Conservation (phyloP, 1,284 basidiomycete species). For the Ganoderma lingzhi region DNA sequence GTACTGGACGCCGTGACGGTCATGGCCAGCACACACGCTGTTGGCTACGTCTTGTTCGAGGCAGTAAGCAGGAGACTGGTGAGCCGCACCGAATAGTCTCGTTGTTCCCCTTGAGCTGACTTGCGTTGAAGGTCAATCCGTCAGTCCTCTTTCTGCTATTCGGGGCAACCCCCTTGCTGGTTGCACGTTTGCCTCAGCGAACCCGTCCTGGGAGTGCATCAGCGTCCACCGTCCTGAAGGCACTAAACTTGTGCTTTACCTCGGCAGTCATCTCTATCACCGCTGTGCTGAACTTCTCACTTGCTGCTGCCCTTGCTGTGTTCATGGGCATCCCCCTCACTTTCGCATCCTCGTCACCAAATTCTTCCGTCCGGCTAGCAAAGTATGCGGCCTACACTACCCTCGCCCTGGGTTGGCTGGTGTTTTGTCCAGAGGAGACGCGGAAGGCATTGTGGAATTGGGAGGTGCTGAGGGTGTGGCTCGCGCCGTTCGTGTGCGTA, state of each 20-base stretch:
- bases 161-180: slow-evolving; percentile 35
- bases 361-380: slow-evolving; percentile 39
- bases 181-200: slow-evolving; percentile 28
- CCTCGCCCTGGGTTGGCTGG: slow-evolving; percentile 67
- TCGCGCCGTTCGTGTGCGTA: slow-evolving; percentile 76
- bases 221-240: slow-evolving; percentile 63
- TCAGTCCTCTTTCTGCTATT: slow-evolving; percentile 25
- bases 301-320: slow-evolving; percentile 75
- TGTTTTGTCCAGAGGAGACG: slow-evolving; percentile 52
- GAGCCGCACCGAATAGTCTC: background rate
- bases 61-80: slow-evolving; percentile 46
- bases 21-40: slow-evolving; percentile 61
- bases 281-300: slow-evolving; percentile 90
- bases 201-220: slow-evolving; percentile 45
- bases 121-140: background rate
- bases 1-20: slow-evolving; percentile 60
- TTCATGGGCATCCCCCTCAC: slow-evolving; percentile 69
- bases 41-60: slow-evolving; percentile 59
- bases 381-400: slow-evolving; percentile 54
- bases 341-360: slow-evolving; percentile 46
- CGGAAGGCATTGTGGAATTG: slow-evolving; percentile 68
- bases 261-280: slow-evolving; percentile 87
- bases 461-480: slow-evolving; percentile 78
- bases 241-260: slow-evolving; percentile 78
- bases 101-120: background rate